phyloP scores from a whole-genome alignment of 768 basidiomycete genomes.

The Rubroboletus pulcherrimus region DNA sequence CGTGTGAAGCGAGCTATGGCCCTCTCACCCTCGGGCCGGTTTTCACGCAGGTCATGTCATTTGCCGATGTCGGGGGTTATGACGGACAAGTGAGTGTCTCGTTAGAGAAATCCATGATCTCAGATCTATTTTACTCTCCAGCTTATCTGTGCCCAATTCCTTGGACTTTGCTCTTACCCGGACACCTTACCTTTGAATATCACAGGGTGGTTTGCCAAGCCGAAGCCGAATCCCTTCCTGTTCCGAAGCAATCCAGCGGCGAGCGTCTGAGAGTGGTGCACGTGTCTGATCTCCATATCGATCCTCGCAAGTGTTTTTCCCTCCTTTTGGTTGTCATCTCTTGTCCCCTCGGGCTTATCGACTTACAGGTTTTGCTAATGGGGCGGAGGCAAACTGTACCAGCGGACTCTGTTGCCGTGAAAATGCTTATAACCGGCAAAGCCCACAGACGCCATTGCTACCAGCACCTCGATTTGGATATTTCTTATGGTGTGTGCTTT shows the following conservation, averaged over 20 bases:
- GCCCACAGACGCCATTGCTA: conserved; percentile 46
- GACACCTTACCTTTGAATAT: conserved; percentile 58
- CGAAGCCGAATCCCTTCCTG: conserved; percentile 67
- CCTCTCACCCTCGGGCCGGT: conserved; percentile 50
- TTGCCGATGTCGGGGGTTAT: conserved; percentile 66
- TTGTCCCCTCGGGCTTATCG: neutral
- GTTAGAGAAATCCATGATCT: neutral
- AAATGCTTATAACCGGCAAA: conserved; percentile 46
- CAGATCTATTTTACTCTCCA: conserved; percentile 16
- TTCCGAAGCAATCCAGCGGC: conserved; percentile 55
- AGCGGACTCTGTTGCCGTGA: conserved; percentile 62
- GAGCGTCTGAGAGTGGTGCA: conserved; percentile 69
- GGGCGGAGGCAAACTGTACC: conserved; percentile 71
- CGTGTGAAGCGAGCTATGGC: conserved; percentile 50
- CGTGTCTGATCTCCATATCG: conserved; percentile 74
- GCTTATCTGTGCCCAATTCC: conserved; percentile 60
- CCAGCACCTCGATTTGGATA: conserved; percentile 70
- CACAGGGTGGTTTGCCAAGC: conserved; percentile 70
- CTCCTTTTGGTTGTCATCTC: neutral
- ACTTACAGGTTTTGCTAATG: conserved; percentile 57
- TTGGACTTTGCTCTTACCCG: conserved; percentile 52
- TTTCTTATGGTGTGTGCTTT: conserved; percentile 47
- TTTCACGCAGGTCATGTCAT: conserved; percentile 67
- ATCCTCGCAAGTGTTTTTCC: conserved; percentile 48
- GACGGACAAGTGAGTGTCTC: conserved; percentile 58